Conservation (phyloP, 306 rosid genomes). For the Lupinus albus region DNA sequence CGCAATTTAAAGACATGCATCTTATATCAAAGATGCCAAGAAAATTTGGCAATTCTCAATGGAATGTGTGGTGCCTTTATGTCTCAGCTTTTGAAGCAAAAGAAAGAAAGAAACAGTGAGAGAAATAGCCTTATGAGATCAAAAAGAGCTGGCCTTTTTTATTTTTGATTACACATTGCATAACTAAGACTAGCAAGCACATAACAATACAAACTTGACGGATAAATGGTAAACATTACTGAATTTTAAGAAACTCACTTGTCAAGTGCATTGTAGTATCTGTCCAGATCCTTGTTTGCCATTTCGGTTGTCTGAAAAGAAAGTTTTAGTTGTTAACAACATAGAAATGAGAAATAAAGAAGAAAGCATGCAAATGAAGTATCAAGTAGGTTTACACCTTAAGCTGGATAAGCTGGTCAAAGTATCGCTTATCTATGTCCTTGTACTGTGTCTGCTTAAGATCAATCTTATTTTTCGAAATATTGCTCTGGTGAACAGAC, state of each 20-base stretch:
- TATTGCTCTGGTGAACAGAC: constrained; percentile 73
- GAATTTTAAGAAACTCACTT: constrained; percentile 65
- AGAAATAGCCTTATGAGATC: too few relatives aligned
- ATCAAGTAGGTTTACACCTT: constrained; percentile 58
- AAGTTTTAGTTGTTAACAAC: constrained; percentile 29
- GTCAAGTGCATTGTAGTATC: constrained; percentile 95
- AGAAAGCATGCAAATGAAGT: constrained; percentile 6
- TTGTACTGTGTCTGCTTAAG: constrained; percentile 86
- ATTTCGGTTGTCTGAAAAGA: constrained; percentile 84
- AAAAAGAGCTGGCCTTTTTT: too few relatives aligned
- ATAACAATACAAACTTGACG: constrained; percentile 15
- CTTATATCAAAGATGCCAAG: too few relatives aligned
- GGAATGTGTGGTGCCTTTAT: too few relatives aligned
- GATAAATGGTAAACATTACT: constrained; percentile 22
- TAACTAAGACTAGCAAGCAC: background rate
- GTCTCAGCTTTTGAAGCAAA: too few relatives aligned
- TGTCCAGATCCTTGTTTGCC: constrained; percentile 99
- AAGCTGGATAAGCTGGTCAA: constrained; percentile 91
- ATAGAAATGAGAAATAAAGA: constrained; percentile 15
- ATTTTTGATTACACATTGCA: too few relatives aligned
- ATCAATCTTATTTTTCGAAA: constrained; percentile 76
- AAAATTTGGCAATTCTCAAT: too few relatives aligned
- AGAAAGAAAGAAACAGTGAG: too few relatives aligned
- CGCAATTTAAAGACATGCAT: too few relatives aligned
- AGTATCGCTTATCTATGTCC: constrained; percentile 89